phyloP scores from a whole-genome alignment of 73 alveolate species.

The Symbiodinium natans region DNA sequence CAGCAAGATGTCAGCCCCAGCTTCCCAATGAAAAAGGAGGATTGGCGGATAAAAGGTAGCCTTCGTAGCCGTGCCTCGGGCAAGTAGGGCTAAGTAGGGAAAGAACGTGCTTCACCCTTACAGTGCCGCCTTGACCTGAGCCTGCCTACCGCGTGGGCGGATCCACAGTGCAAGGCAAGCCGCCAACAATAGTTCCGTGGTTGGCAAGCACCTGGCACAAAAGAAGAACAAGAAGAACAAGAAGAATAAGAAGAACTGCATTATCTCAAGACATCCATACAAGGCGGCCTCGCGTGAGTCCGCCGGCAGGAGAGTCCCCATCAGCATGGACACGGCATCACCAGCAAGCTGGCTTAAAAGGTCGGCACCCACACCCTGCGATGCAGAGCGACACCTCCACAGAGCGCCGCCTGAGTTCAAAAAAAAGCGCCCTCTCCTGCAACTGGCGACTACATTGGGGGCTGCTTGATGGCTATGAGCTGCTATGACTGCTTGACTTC shows the following conservation, averaged over 20 bases:
- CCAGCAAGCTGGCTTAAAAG: constrained; percentile 50
- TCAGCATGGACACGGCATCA: constrained; percentile 21
- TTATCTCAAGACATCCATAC: no score
- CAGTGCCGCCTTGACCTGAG: no score
- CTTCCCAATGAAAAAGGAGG: constrained; percentile 85
- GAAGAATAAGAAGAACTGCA: no score
- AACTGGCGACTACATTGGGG: not conserved
- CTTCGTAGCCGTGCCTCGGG: not conserved
- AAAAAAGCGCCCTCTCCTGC: not conserved
- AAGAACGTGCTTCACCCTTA: not conserved
- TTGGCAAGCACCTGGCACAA: constrained; percentile 43
- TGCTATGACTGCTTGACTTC: not conserved
- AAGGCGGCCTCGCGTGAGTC: constrained; percentile 35
- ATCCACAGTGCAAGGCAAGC: not conserved
- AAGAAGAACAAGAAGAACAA: not conserved
- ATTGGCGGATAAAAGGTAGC: constrained; percentile 22
- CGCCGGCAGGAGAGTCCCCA: constrained; percentile 36
- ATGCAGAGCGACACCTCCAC: constrained; percentile 19
- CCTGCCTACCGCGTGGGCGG: no score
- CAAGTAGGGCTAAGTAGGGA: no score
- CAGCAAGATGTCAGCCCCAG: constrained; percentile 64
- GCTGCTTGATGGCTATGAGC: not conserved
- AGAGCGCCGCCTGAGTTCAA: constrained; percentile 7
- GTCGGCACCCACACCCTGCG: constrained; percentile 85
- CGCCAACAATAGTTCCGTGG: constrained; percentile 22